Conservation (phyloP, 1,284 basidiomycete species). For the Boletus sp. region DNA sequence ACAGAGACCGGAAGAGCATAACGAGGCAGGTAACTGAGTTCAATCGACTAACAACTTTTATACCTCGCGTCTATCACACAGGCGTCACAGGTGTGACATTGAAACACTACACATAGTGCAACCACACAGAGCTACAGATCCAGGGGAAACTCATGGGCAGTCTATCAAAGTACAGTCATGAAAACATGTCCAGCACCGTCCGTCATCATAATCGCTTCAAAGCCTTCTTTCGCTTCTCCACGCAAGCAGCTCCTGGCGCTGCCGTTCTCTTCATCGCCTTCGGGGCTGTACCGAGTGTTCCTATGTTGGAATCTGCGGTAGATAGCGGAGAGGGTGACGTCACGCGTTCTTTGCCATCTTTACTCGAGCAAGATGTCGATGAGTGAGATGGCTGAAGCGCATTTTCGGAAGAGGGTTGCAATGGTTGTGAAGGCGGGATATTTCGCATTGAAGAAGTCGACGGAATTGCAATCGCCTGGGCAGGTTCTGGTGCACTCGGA, state of each 20-base stretch:
- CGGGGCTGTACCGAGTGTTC: constrained; percentile 32
- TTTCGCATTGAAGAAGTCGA: constrained; percentile 34
- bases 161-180: constrained; percentile 3
- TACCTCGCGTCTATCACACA: constrained; percentile 19
- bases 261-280: constrained; percentile 71
- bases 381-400: constrained; percentile 34
- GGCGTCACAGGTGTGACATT: constrained; percentile 21
- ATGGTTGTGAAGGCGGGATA: constrained; percentile 32
- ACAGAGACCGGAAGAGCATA: constrained; percentile 27
- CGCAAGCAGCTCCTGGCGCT: constrained; percentile 45
- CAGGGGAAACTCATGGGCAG: neutral
- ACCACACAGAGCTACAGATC: constrained; percentile 11
- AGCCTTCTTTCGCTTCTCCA: constrained; percentile 81
- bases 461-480: constrained; percentile 27
- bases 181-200: constrained; percentile 6
- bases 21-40: neutral
- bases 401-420: constrained; percentile 39
- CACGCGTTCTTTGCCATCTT: constrained; percentile 55
- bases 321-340: constrained; percentile 60
- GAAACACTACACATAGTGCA: neutral
- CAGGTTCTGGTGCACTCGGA: constrained; percentile 24
- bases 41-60: neutral
- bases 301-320: constrained; percentile 65
- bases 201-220: constrained; percentile 61
- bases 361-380: constrained; percentile 37